Percentiles rank a stretch among this genome's conserved stretches.
These are phyloP conservation scores for Trichothecium roseum DNA, from an alignment of 2,329 filamentous ascomycete genomes.

Conservation along the genomic window DNA sequence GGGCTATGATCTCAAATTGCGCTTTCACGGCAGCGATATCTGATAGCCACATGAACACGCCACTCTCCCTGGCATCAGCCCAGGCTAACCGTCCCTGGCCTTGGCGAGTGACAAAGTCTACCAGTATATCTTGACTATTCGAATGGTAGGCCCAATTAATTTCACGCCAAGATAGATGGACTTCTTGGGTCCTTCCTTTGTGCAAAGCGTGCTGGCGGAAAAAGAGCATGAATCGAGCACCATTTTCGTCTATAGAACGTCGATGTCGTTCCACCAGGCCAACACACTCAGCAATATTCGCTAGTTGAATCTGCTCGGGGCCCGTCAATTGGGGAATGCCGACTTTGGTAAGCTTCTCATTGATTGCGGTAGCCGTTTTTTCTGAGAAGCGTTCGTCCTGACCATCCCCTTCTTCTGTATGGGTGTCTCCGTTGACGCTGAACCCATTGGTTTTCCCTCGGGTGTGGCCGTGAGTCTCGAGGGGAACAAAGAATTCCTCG, in stretches of 20 bases:
- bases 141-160: conserved; percentile 83
- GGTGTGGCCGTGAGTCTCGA: conserved; percentile 9
- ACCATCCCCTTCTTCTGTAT: conserved; percentile 35
- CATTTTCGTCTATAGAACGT: conserved; percentile 83
- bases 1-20: conserved; percentile 83
- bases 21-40: conserved; percentile 58
- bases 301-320: conserved; percentile 76
- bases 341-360: conserved; percentile 64
- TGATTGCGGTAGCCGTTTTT: conserved; percentile 57
- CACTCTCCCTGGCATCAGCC: conserved; percentile 76
- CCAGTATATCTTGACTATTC: conserved; percentile 76
- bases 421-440: conserved; percentile 23
- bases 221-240: conserved; percentile 76
- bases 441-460: conserved; percentile 20
- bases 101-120: conserved; percentile 72
- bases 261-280: conserved; percentile 78
- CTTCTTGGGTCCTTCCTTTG: conserved; percentile 52
- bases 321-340: conserved; percentile 72
- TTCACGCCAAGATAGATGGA: conserved; percentile 64
- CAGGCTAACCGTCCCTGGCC: conserved; percentile 73
- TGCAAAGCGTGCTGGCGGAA: conserved; percentile 72
- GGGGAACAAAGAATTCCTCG: conserved; percentile 43
- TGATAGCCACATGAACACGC: conserved; percentile 90
- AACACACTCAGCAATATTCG: conserved; percentile 75
- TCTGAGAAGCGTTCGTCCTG: conserved; percentile 61